Base-by-base conservation (phyloP, 2,329 filamentous ascomycete genomes). In the Colletotrichum sp. region DNA sequence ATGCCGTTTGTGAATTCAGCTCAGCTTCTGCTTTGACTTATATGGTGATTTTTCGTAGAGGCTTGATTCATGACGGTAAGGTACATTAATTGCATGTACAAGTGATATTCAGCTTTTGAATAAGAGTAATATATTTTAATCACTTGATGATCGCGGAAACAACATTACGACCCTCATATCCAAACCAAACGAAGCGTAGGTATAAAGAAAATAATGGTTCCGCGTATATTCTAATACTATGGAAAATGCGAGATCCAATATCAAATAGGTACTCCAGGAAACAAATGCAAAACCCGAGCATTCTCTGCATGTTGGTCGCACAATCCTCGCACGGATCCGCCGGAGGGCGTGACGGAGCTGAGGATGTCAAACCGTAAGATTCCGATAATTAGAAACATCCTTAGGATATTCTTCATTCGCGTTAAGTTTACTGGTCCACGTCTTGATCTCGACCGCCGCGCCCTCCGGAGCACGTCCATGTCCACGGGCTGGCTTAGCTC, bases 401-500 rank as follows among this genome's bases (percentile, higher is more conserved):
- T 0, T 6, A 3, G 9, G 6, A 49, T 0, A 9, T 49, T n/a
- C 18, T n/a, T 49, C n/a, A 6, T 21, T 52, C 15, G 2, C 34
- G 34, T 16, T 16, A 8, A 16, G 34, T 16, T 16, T 36, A 36
- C 36, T 18, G 36, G 1, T 16, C 8, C 36, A 1, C 36, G 44
- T 52, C 44, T 21, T 21, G 44, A 21, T 7, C 10, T 13, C n/a
- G 44, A 49, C n/a, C 10, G n/a, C 3, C 44, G n/a, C 44, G 44
- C 44, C 44, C 44, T 49, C 44, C 44, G 44, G 44, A 21, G 44
- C 44, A 49, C 44, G n/a, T 49, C 44, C 44, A 13, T 4, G 10
- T 21, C n/a, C 1, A 21, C n/a, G 10, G 44, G 0, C n/a, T 1
- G 44, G 5, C 44, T 6, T 1, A 4, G 39, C 18, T 1, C 18